Conservation (phyloP, 169 alveolate species). For the Plasmodium fragile region DNA sequence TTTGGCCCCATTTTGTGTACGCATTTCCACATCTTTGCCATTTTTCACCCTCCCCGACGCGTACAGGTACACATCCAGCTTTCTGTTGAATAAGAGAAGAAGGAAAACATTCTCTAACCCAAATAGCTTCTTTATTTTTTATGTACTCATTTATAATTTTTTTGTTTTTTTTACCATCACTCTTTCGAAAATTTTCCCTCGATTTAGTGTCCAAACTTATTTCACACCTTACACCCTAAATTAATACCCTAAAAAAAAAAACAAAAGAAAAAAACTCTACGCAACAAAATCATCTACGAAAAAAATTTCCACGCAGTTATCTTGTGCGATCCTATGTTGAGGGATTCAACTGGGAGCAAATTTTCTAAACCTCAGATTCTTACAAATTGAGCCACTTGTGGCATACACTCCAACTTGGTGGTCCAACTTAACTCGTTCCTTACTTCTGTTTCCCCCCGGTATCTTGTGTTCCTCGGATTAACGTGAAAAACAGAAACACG, state of each 20-base stretch:
- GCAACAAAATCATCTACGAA: not conserved
- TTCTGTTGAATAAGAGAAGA: constrained; percentile 27
- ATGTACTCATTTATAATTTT: not conserved
- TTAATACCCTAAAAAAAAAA: not conserved
- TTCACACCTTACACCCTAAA: not conserved
- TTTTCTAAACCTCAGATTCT: not conserved
- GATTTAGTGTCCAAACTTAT: not conserved
- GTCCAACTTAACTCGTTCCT: not conserved
- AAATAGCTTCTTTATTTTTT: not conserved
- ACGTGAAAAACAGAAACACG: not conserved
- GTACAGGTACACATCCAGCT: constrained; percentile 45
- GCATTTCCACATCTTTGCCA: not conserved
- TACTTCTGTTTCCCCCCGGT: not conserved
- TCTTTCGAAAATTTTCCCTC: not conserved
- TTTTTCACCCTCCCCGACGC: not conserved
- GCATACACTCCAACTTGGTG: not conserved
- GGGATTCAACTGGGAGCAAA: not conserved
- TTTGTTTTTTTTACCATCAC: not conserved
- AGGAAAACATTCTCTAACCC: not conserved
- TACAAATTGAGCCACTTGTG: not conserved
- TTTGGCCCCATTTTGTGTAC: not conserved
- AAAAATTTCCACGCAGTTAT: not conserved
- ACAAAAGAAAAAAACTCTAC: not conserved
- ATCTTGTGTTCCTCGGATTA: too few relatives aligned
- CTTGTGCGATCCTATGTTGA: not conserved